phyloP scores from a whole-genome alignment of 345 rosid species.

The Anacardium occidentale region DNA sequence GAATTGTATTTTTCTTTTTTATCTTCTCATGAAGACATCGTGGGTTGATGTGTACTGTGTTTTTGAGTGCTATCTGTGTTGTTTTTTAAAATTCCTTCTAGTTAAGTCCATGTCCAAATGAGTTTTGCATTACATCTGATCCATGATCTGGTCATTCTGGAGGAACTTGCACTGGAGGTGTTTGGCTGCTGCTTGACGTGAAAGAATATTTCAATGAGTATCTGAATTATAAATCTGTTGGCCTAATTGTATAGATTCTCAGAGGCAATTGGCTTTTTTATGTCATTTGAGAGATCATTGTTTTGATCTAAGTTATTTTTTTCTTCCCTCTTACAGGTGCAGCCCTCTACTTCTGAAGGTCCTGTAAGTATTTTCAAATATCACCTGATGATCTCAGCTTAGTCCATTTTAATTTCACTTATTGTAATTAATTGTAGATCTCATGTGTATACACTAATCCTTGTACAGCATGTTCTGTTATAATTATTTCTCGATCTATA shows the following conservation, averaged over 20 bases:
- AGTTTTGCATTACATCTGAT: constrained; percentile 56
- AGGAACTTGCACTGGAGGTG: constrained; percentile 47
- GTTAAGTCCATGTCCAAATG: constrained; percentile 33
- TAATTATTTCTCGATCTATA: neutral
- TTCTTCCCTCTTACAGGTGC: constrained; percentile 35
- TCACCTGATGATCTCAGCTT: neutral
- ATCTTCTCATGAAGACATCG: neutral
- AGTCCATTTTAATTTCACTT: neutral
- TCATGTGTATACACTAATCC: neutral
- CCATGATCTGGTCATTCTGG: constrained; percentile 52
- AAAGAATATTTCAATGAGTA: constrained; percentile 38
- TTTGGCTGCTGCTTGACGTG: constrained; percentile 37
- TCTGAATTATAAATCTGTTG: neutral
- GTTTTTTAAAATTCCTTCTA: neutral
- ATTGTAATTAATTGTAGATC: neutral
- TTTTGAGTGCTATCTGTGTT: constrained; percentile 1
- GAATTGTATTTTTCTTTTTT: neutral
- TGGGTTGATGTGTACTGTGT: constrained; percentile 4
- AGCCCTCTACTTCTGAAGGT: constrained; percentile 26
- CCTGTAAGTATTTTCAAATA: constrained; percentile 42
- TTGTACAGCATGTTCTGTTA: neutral
- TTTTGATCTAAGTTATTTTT: constrained; percentile 13
- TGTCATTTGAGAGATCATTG: neutral
- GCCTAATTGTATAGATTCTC: neutral
- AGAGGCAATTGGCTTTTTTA: neutral